A percentile compares a stretch with the other conserved stretches of the same genome.
Evolutionary conservation across 257 asterid species (phyloP).

Genomic region (Nicotiana undulata): DNA sequence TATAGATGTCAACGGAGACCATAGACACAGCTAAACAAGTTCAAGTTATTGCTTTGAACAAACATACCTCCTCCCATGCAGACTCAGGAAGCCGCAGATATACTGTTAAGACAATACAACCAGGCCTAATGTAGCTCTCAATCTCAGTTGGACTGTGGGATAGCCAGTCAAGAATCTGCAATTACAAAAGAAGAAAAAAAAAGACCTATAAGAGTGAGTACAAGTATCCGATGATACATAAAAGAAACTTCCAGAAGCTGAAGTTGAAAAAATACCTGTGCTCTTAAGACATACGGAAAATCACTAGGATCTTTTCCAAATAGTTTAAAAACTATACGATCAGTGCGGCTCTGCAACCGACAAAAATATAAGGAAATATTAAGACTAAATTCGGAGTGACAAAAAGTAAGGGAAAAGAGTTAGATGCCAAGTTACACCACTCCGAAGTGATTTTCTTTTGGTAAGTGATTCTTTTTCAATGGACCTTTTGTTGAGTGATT

Average conservation of each 20-base stretch:
- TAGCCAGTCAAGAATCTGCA: conserved; percentile 88
- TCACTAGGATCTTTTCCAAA: conserved; percentile 81
- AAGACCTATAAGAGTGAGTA: conserved; percentile 5
- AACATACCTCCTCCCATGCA: conserved; percentile 75
- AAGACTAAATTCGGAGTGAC: neutral
- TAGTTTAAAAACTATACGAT: conserved; percentile 77
- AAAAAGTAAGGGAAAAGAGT: neutral
- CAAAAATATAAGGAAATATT: neutral
- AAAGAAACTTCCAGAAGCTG: neutral
- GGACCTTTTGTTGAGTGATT: neutral
- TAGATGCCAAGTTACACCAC: neutral
- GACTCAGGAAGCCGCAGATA: conserved; percentile 56
- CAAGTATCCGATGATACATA: neutral
- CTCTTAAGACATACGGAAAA: conserved; percentile 53
- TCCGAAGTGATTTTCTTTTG: neutral
- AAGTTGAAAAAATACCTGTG: conserved; percentile 44
- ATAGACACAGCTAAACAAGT: neutral
- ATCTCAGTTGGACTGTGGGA: conserved; percentile 82
- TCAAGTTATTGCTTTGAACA: neutral
- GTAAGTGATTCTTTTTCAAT: too few species aligned
- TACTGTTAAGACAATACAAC: conserved; percentile 69
- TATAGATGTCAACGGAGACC: neutral
- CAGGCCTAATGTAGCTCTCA: conserved; percentile 92
- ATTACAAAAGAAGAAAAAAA: conserved; percentile 17
- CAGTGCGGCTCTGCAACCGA: conserved; percentile 59